Percentiles rank a stretch among this genome's conserved stretches.
phyloP scores from a whole-genome alignment of 371 early-diverging fungal genomes.

The Mucor plumbeus region DNA sequence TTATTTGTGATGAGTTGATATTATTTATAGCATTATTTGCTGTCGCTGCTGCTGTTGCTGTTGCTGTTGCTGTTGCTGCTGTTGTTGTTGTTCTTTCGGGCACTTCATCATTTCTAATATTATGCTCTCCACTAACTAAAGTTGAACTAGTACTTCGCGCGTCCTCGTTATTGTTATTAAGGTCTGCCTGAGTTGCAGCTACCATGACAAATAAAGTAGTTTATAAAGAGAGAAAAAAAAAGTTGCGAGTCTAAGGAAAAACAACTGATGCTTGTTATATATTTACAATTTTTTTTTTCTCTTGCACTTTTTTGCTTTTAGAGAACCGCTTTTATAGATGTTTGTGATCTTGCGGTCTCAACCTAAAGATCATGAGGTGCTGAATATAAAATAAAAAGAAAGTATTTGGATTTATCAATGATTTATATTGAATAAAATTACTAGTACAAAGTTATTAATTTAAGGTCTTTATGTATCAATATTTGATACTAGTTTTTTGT shows the following conservation, averaged over 20 bases:
- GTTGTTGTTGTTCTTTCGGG: conserved; percentile 4
- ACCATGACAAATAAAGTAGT: conserved; percentile 24
- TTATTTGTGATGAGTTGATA: conserved; percentile 23
- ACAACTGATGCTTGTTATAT: conserved; percentile 38
- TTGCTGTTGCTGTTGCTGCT: neutral
- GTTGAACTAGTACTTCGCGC: conserved; percentile 67
- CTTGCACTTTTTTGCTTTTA: neutral
- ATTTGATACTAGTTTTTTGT: too few relatives aligned
- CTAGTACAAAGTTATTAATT: too few relatives aligned
- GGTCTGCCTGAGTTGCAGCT: conserved; percentile 30
- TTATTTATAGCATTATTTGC: neutral
- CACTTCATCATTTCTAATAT: conserved; percentile 31
- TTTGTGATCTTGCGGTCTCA: neutral
- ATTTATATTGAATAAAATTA: too few relatives aligned
- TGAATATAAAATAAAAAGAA: too few relatives aligned
- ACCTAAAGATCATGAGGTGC: neutral
- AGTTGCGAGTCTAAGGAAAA: conserved; percentile 64
- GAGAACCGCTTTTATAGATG: neutral
- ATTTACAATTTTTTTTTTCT: neutral
- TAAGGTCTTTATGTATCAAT: too few relatives aligned
- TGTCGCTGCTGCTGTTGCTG: neutral
- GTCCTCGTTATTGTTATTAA: conserved; percentile 52
- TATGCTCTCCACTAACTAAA: conserved; percentile 60
- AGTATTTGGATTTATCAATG: too few relatives aligned
- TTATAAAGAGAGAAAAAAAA: conserved; percentile 34